These are phyloP conservation scores for Penicillium ucsense DNA, from an alignment of 495 filamentous ascomycete genomes.

Conservation along the genomic window DNA sequence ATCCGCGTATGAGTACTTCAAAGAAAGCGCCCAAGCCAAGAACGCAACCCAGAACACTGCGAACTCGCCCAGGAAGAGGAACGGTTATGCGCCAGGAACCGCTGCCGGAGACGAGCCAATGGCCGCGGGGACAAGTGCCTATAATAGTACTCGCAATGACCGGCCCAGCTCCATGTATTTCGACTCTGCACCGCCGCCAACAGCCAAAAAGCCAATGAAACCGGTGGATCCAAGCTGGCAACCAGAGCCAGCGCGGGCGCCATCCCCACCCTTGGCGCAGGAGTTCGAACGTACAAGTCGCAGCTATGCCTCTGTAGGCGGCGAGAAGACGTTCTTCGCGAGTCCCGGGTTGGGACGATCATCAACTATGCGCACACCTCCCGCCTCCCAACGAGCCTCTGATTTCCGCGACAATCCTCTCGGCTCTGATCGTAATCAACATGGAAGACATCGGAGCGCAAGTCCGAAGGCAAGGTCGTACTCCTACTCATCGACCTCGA, in stretches of 20 bases:
- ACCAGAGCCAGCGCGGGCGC: slow-evolving; percentile 13
- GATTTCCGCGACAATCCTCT: slow-evolving; percentile 27
- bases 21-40: slow-evolving; percentile 22
- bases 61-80: slow-evolving; percentile 39
- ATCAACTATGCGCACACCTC: slow-evolving; percentile 34
- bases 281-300: slow-evolving; percentile 49
- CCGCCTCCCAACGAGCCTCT: slow-evolving; percentile 19
- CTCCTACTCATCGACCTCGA: slow-evolving; percentile 29
- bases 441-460: slow-evolving; percentile 28
- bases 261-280: slow-evolving; percentile 13
- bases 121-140: slow-evolving; percentile 42
- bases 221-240: slow-evolving; percentile 7
- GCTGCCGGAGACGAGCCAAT: slow-evolving; percentile 49
- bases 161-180: slow-evolving; percentile 25
- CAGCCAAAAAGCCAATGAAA: slow-evolving; percentile 29
- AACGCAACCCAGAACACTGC: slow-evolving; percentile 19
- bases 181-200: slow-evolving; percentile 28
- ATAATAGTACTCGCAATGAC: slow-evolving; percentile 35
- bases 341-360: slow-evolving; percentile 36
- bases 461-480: slow-evolving; percentile 29
- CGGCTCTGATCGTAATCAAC: slow-evolving; percentile 20
- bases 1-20: slow-evolving; percentile 39
- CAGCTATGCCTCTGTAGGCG: slow-evolving; percentile 57
- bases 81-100: slow-evolving; percentile 44
- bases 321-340: slow-evolving; percentile 56